phyloP scores from a whole-genome alignment of 805 yeast genomes.

The Schwanniomyces yamadae region DNA sequence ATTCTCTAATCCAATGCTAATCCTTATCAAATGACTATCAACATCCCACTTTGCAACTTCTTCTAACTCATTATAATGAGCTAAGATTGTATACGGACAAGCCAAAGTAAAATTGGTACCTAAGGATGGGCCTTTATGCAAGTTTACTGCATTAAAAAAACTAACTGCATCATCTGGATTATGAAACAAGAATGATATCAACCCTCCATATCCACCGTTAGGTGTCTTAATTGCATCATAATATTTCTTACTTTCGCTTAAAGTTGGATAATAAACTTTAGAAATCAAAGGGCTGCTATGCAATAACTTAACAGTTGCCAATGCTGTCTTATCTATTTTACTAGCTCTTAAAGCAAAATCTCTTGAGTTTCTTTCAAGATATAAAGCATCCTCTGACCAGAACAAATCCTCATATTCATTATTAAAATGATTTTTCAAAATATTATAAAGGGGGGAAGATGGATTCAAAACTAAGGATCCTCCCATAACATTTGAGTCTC shows the following conservation, averaged over 20 bases:
- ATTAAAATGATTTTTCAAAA: slow-evolving; percentile 50
- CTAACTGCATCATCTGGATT: slow-evolving; percentile 60
- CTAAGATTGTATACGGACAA: slow-evolving; percentile 85
- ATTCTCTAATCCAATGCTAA: slow-evolving; percentile 85
- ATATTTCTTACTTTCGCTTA: slow-evolving; percentile 51
- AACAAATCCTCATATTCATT: slow-evolving; percentile 64
- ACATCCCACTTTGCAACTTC: slow-evolving; percentile 82
- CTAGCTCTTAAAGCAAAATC: slow-evolving; percentile 70
- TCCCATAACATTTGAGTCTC: slow-evolving; percentile 94
- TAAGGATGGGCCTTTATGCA: slow-evolving; percentile 86
- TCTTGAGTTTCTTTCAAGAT: slow-evolving; percentile 88
- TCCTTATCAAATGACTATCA: slow-evolving; percentile 70
- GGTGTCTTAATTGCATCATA: slow-evolving; percentile 71
- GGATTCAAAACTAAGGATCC: slow-evolving; percentile 85
- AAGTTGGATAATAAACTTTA: slow-evolving; percentile 69
- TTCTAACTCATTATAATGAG: slow-evolving; percentile 80
- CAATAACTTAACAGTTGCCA: slow-evolving; percentile 54
- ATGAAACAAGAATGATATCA: slow-evolving; percentile 70
- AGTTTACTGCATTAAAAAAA: slow-evolving; percentile 68
- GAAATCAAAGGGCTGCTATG: slow-evolving; percentile 52
- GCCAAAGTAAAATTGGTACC: slow-evolving; percentile 89
- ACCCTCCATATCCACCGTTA: slow-evolving; percentile 86
- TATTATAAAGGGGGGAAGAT: slow-evolving; percentile 46
- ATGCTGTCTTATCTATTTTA: slow-evolving; percentile 56
- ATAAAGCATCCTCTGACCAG: slow-evolving; percentile 94